Evolutionary conservation across 2,329 filamentous ascomycete genomes (phyloP), one percentile per base, ranked within the genome.

Genomic region (Fusarium sp.): DNA sequence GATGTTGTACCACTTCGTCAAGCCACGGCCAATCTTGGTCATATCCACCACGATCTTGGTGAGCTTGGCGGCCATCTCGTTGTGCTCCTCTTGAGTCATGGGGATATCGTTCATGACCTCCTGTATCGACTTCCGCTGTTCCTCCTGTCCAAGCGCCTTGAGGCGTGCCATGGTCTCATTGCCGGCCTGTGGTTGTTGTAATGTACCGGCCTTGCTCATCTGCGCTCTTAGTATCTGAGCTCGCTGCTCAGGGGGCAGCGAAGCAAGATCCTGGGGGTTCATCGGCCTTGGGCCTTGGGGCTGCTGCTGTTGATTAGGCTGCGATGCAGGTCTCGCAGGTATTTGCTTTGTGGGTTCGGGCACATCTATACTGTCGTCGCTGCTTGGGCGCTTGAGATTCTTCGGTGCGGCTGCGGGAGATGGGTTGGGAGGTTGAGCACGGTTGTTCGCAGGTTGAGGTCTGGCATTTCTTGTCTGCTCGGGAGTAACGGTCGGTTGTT

Each of bases 371-470:
- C 65, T 70, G 48, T 87, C 85, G 25, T 87, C 86, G 6, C 80
- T 77, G 54, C 79, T 85, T 6, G 85, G 79, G 2, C 86, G 84
- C 78, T 88, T 88, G 45, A 86, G 79, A 49, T 79, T 84, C 75
- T 85, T 87, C 27, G 78, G 75, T 11, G 77, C 77, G 8, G 80
- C 66, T 3, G 80, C 80, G 11, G 82, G 78, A 7, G 83, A 81
- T 18, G 78, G 77, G 46, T 80, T 80, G 7, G 80, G 77, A 32
- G 77, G 75, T 30, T 80, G 76, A 34, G 75, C 51, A 45, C 81
- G 82, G 47, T 76, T 81, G 60, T 77, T 81, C 54, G 69, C 52
- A 51, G 77, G 55, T 47, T 78, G 71, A 40, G 70, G 57, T 59
- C 77, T 60, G 61, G 69, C 62, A 47, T 65, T 74, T 32, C 75